Conservation (phyloP, 2,329 filamentous ascomycete genomes). For the Xylogone sp. region DNA sequence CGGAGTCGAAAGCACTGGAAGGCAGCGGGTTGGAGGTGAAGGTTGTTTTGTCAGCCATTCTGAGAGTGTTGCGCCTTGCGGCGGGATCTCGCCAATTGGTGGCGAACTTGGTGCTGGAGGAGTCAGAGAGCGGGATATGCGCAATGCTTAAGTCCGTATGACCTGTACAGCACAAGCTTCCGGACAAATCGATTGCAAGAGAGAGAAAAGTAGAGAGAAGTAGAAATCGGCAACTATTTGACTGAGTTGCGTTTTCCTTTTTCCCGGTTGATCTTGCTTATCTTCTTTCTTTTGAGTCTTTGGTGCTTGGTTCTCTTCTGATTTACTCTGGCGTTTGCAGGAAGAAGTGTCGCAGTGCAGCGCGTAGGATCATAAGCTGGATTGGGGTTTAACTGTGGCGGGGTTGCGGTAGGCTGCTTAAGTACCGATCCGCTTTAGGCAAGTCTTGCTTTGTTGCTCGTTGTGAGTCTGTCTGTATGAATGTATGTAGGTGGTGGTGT, state of each 20-base stretch:
- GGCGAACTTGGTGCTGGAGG: constrained; percentile 17
- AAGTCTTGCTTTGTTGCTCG: not conserved
- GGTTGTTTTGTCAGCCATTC: constrained; percentile 21
- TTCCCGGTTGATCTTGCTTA: too few relatives aligned
- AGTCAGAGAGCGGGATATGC: constrained; percentile 9
- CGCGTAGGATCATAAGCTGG: not conserved
- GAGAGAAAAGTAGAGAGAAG: constrained; percentile 1
- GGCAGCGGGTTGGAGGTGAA: constrained; percentile 17
- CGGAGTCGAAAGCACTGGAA: constrained; percentile 25
- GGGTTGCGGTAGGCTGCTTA: not conserved
- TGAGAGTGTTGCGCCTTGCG: constrained; percentile 14
- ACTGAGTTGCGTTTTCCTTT: too few relatives aligned
- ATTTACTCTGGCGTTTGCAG: not conserved
- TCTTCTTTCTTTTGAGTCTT: too few relatives aligned
- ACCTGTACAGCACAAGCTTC: constrained; percentile 3
- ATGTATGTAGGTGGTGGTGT: too few relatives aligned
- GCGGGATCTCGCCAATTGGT: constrained; percentile 14
- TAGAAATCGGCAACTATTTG: too few relatives aligned
- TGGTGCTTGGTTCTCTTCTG: too few relatives aligned
- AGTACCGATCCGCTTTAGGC: not conserved
- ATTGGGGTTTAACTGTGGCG: not conserved
- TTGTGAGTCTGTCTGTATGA: too few relatives aligned
- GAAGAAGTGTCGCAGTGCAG: not conserved
- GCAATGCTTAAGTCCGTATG: constrained; percentile 18
- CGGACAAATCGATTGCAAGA: constrained; percentile 22